Conservation (phyloP, 495 filamentous ascomycete species). For the Pseudoneurospora amorphoporcata region DNA sequence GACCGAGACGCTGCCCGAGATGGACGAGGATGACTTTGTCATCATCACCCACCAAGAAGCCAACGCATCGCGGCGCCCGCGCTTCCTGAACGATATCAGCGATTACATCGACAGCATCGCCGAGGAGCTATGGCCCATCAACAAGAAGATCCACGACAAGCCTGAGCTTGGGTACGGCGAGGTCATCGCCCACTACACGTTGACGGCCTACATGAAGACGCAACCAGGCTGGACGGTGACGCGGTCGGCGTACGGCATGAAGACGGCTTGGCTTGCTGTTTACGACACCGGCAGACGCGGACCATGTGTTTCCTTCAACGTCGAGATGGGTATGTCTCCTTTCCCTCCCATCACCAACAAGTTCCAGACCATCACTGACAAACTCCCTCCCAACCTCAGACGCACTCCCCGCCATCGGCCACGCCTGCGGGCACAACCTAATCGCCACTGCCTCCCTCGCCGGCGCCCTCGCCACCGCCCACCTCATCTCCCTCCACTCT, state of each 20-base stretch:
- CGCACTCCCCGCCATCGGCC: conserved; percentile 49
- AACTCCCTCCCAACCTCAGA: conserved; percentile 19
- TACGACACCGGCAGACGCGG: conserved; percentile 38
- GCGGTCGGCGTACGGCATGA: conserved; percentile 41
- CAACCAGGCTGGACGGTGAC: conserved; percentile 46
- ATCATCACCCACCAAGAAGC: conserved; percentile 12
- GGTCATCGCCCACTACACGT: conserved; percentile 44
- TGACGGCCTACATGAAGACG: conserved; percentile 44
- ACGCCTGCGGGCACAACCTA: conserved; percentile 62
- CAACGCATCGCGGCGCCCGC: conserved; percentile 2
- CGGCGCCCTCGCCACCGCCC: conserved; percentile 47
- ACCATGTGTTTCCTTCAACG: conserved; percentile 45
- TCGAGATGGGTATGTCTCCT: conserved; percentile 40
- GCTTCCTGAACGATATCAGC: conserved; percentile 25
- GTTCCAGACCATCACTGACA: neutral
- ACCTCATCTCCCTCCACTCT: conserved; percentile 33
- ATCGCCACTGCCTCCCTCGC: conserved; percentile 54
- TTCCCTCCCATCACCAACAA: neutral
- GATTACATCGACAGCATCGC: conserved; percentile 25
- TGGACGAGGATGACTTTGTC: neutral
- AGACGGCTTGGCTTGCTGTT: conserved; percentile 48
- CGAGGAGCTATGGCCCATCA: conserved; percentile 31
- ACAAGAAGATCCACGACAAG: conserved; percentile 48
- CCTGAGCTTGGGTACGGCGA: conserved; percentile 51
- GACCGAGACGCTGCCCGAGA: neutral